phyloP scores from a whole-genome alignment of 768 basidiomycete genomes.

The Tricholoma flavovirens region DNA sequence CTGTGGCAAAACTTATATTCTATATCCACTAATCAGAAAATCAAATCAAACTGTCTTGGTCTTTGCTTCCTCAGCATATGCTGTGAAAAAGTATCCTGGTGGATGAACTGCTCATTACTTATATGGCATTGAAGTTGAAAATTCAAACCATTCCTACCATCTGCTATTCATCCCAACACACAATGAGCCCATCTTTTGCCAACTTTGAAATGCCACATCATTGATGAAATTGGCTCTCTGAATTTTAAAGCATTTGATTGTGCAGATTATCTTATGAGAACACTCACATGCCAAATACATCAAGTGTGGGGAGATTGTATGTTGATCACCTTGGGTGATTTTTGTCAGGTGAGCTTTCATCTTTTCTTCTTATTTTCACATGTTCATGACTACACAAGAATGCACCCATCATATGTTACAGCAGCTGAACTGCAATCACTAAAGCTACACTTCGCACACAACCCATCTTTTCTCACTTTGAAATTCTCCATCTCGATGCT shows the following conservation, averaged over 20 bases:
- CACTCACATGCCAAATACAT: neutral
- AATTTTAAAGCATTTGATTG: neutral
- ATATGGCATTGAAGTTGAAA: conserved; percentile 27
- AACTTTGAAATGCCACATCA: neutral
- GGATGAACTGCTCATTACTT: conserved; percentile 33
- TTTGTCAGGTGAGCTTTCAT: too few species aligned
- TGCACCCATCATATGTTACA: neutral
- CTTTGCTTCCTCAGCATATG: conserved; percentile 34
- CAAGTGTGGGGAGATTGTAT: neutral
- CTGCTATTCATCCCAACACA: neutral
- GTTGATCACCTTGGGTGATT: too few species aligned
- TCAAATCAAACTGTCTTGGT: conserved; percentile 25
- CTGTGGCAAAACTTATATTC: conserved; percentile 33
- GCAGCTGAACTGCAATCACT: neutral
- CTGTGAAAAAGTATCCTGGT: conserved; percentile 31
- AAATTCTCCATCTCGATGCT: neutral
- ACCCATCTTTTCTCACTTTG: neutral
- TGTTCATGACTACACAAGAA: neutral
- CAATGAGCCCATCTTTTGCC: neutral
- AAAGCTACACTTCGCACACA: neutral
- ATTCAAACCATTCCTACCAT: neutral
- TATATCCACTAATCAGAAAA: conserved; percentile 27
- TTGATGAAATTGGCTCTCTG: neutral
- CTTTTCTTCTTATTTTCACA: too few species aligned
- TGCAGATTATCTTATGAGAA: neutral